Percentiles rank a stretch among this genome's conserved stretches.
Evolutionary conservation across 1,139 yeast species (phyloP).

Genomic region (Pichia terricola): DNA sequence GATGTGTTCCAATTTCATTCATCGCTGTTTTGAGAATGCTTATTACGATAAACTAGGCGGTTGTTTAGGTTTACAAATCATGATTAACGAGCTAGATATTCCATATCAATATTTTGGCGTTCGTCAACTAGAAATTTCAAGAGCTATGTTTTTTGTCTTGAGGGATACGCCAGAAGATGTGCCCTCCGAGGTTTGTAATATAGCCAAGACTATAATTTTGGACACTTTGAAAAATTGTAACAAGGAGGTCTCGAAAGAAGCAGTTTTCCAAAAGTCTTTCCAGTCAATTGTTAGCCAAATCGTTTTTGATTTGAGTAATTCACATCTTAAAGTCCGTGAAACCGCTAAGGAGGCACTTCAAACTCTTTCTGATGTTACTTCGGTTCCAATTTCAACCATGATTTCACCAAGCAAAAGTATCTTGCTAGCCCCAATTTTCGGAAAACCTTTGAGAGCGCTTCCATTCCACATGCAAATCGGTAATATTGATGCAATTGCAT

Average conservation of each 20-base stretch:
- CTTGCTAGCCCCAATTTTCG: conserved; percentile 85
- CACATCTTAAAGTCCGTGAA: conserved; percentile 72
- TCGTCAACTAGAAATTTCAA: conserved; percentile 74
- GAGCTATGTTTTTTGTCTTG: conserved; percentile 81
- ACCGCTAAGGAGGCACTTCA: conserved; percentile 69
- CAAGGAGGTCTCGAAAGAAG: conserved; percentile 46
- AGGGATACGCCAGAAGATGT: conserved; percentile 88
- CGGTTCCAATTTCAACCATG: conserved; percentile 60
- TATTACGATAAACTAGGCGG: conserved; percentile 87
- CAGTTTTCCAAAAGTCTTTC: conserved; percentile 62
- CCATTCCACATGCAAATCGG: conserved; percentile 99
- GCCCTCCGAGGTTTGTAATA: conserved; percentile 65
- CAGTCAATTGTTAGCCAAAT: conserved; percentile 78
- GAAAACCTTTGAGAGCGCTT: conserved; percentile 89
- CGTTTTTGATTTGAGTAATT: conserved; percentile 86
- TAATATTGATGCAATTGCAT: conserved; percentile 90
- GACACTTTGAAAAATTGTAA: conserved; percentile 60
- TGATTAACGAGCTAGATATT: conserved; percentile 58
- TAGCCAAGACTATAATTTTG: conserved; percentile 60
- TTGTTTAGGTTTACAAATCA: conserved; percentile 66
- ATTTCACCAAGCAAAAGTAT: conserved; percentile 78
- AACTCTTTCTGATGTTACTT: conserved; percentile 60
- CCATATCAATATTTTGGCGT: conserved; percentile 66
- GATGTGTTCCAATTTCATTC: conserved; percentile 75
- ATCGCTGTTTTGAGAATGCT: conserved; percentile 82